Conservation (phyloP, 108 stramenopile species). For the Cyclostephanos tholiformis region DNA sequence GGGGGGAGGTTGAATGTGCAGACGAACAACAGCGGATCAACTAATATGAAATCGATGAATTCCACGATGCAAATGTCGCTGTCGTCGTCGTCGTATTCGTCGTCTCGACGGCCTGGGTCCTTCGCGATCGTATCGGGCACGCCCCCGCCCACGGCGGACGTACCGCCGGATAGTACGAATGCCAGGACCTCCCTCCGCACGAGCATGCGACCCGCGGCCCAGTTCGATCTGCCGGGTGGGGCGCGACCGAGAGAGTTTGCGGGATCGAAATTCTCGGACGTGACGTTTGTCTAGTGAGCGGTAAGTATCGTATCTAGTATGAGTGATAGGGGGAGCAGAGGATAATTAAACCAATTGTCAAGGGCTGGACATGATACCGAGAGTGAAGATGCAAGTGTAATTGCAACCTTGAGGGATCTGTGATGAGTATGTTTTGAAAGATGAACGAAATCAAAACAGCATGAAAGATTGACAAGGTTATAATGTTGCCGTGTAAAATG, state of each 20-base stretch:
- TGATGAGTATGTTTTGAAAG: neutral
- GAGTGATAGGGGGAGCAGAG: neutral
- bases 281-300: neutral
- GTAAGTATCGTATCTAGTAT: neutral
- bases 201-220: neutral
- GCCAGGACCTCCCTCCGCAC: neutral
- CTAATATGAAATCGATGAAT: no score
- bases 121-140: neutral
- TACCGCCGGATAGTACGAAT: neutral
- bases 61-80: neutral
- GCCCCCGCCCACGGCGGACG: neutral
- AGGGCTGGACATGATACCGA: no score
- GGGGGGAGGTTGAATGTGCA: neutral
- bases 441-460: neutral
- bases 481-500: neutral
- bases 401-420: neutral
- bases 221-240: neutral
- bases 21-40: neutral
- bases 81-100: neutral
- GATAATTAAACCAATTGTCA: neutral
- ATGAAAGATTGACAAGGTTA: neutral
- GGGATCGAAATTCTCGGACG: neutral
- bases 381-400: neutral
- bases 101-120: neutral
- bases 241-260: neutral